Conservation (phyloP, 768 basidiomycete genomes). For the Clitopilus passeckerianus region DNA sequence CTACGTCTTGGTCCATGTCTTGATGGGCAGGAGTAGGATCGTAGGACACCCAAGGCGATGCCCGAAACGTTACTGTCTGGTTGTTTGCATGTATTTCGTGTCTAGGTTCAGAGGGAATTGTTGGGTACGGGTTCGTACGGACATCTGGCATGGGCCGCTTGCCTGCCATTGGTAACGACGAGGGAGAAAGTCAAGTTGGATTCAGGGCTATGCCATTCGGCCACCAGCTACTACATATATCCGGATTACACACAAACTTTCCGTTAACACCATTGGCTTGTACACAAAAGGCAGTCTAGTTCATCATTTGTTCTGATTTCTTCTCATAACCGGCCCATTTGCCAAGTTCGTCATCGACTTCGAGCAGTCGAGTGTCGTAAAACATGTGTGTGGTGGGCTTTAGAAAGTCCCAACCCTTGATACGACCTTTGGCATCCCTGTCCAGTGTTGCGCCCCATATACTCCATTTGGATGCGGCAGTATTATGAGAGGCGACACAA, state of each 20-base stretch:
- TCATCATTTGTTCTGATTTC: constrained; percentile 31
- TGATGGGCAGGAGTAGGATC: constrained; percentile 30
- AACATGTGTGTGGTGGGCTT: constrained; percentile 66
- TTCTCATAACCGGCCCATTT: constrained; percentile 69
- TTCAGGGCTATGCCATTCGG: not conserved
- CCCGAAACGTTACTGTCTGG: constrained; percentile 40
- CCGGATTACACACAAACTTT: not conserved
- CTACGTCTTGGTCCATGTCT: constrained; percentile 41
- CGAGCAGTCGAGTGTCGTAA: constrained; percentile 57
- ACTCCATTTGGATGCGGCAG: constrained; percentile 41
- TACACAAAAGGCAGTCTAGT: constrained; percentile 8
- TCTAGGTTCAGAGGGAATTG: constrained; percentile 8
- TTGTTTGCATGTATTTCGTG: constrained; percentile 35
- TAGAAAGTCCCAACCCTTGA: constrained; percentile 47
- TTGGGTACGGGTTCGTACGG: constrained; percentile 11
- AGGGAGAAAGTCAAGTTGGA: not conserved
- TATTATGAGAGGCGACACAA: constrained; percentile 48
- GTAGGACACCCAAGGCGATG: constrained; percentile 59
- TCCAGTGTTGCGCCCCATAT: constrained; percentile 56
- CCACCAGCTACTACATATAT: not conserved
- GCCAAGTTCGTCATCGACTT: constrained; percentile 47
- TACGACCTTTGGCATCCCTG: constrained; percentile 43
- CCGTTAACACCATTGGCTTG: not conserved
- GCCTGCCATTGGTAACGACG: not conserved
- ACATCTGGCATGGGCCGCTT: constrained; percentile 5